Percentiles rank a stretch among this genome's conserved stretches.
Evolutionary conservation across 805 yeast genomes (phyloP).

Genomic region (Sugiyamaella smithiae): DNA sequence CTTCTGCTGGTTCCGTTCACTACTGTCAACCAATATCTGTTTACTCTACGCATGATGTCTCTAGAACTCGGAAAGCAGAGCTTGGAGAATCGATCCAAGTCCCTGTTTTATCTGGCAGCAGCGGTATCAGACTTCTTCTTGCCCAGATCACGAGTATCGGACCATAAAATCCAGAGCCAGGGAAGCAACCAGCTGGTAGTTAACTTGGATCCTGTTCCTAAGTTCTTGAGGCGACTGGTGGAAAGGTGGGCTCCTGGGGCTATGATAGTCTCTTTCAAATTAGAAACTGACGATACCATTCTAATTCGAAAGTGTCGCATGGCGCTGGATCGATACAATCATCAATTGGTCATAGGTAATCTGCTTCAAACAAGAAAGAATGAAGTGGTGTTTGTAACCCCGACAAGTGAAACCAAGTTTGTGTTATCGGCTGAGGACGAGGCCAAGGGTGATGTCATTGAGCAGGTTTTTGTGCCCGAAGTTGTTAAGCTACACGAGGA

Average conservation of each 20-base stretch:
- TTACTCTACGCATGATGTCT: conserved; percentile 71
- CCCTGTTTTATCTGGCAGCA: conserved; percentile 87
- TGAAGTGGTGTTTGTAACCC: conserved; percentile 81
- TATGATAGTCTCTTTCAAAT: conserved; percentile 89
- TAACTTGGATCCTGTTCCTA: conserved; percentile 93
- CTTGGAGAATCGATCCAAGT: conserved; percentile 35
- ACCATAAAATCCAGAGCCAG: conserved; percentile 90
- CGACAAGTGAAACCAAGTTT: conserved; percentile 35
- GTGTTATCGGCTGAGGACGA: conserved; percentile 43
- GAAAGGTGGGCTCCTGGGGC: conserved; percentile 95
- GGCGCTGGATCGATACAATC: conserved; percentile 83
- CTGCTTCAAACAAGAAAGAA: conserved; percentile 81
- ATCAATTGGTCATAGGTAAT: conserved; percentile 93
- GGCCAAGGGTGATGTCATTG: conserved; percentile 57
- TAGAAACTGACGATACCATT: conserved; percentile 79
- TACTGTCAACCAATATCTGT: conserved; percentile 89
- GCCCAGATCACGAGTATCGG: conserved; percentile 80
- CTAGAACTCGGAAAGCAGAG: conserved; percentile 47
- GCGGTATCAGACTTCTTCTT: conserved; percentile 96
- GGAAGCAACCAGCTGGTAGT: conserved; percentile 73
- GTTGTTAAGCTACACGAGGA: conserved; percentile 60
- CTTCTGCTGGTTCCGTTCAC: conserved; percentile 83
- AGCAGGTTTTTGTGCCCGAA: conserved; percentile 73
- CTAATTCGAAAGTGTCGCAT: conserved; percentile 70
- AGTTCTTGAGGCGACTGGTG: conserved; percentile 81